These are phyloP conservation scores for Leucocoprinus birnbaumii DNA, from an alignment of 768 basidiomycete species.

Conservation along the genomic window DNA sequence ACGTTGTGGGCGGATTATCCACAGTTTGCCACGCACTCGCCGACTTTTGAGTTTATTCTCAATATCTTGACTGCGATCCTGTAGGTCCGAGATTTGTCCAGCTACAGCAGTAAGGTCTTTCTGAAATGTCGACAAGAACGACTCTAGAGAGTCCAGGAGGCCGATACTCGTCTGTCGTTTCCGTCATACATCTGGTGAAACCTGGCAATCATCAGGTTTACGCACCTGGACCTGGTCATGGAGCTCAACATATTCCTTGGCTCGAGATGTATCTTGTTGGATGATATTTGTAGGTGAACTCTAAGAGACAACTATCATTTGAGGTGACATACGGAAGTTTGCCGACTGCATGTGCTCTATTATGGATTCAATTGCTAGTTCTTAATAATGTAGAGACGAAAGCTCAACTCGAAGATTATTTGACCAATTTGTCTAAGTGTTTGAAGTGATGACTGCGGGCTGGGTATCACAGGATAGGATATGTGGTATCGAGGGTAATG, in stretches of 20 bases:
- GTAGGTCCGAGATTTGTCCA: constrained; percentile 93
- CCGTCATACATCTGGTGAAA: constrained; percentile 7
- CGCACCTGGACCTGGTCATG: constrained; percentile 86
- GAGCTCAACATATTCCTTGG: constrained; percentile 77
- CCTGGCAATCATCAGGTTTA: not conserved
- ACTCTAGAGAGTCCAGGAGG: constrained; percentile 83
- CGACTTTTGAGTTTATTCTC: constrained; percentile 84
- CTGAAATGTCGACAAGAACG: constrained; percentile 94
- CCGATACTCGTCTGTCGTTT: constrained; percentile 72
- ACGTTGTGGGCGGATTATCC: no score
- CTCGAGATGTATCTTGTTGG: constrained; percentile 18
- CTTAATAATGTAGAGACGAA: no score
- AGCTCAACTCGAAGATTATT: no score
- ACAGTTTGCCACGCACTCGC: constrained; percentile 54
- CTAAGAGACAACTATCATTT: not conserved
- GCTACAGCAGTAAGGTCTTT: constrained; percentile 92
- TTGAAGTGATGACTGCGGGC: not conserved
- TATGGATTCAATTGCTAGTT: not conserved
- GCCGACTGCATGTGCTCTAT: not conserved
- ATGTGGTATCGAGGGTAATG: not conserved
- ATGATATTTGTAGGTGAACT: constrained; percentile 1
- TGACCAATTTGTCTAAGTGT: no score
- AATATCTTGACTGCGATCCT: constrained; percentile 86
- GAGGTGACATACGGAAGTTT: constrained; percentile 25
- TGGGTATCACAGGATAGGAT: not conserved